phyloP scores from a whole-genome alignment of 371 early-diverging fungal species.

The Thermomucor indicae-seudaticae region DNA sequence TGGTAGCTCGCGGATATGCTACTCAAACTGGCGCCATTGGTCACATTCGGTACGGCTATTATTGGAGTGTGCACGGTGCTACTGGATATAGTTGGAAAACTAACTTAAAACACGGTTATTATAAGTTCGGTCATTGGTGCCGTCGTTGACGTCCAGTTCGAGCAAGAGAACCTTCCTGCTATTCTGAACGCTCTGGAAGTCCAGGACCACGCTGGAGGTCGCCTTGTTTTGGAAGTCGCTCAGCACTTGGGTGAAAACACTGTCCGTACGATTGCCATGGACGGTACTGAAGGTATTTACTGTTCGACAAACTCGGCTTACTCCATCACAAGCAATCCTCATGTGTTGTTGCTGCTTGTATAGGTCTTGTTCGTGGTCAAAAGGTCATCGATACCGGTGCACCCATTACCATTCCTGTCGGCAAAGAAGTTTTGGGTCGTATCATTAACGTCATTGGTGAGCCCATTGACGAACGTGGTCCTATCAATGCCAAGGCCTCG shows the following conservation, averaged over 20 bases:
- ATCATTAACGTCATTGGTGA: slow-evolving; percentile 99
- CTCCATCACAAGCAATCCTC: no score
- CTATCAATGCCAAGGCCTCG: slow-evolving; percentile 81
- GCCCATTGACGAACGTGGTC: slow-evolving; percentile 97
- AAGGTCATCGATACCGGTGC: slow-evolving; percentile 91
- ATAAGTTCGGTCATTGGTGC: slow-evolving; percentile 79
- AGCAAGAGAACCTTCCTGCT: slow-evolving; percentile 81
- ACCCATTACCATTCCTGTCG: slow-evolving; percentile 94
- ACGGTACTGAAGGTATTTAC: slow-evolving; percentile 64
- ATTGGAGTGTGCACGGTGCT: no score
- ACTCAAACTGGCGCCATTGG: slow-evolving; percentile 32
- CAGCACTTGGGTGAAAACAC: slow-evolving; percentile 97
- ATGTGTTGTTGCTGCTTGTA: no score
- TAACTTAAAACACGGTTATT: no score
- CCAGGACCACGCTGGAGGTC: slow-evolving; percentile 63
- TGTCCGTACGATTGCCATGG: slow-evolving; percentile 98
- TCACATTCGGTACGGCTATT: slow-evolving; percentile 46
- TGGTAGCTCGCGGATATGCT: slow-evolving; percentile 34
- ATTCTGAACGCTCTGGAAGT: slow-evolving; percentile 95
- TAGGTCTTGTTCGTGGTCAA: slow-evolving; percentile 97
- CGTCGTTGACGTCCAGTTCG: slow-evolving; percentile 96
- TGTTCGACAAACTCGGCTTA: no score
- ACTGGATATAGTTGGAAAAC: no score
- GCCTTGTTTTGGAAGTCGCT: slow-evolving; percentile 91
- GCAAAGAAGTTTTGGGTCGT: slow-evolving; percentile 94